Percentiles rank a stretch among this genome's conserved stretches.
phyloP scores from a whole-genome alignment of 2,329 filamentous ascomycete species.

The Botrytis pseudocinerea region DNA sequence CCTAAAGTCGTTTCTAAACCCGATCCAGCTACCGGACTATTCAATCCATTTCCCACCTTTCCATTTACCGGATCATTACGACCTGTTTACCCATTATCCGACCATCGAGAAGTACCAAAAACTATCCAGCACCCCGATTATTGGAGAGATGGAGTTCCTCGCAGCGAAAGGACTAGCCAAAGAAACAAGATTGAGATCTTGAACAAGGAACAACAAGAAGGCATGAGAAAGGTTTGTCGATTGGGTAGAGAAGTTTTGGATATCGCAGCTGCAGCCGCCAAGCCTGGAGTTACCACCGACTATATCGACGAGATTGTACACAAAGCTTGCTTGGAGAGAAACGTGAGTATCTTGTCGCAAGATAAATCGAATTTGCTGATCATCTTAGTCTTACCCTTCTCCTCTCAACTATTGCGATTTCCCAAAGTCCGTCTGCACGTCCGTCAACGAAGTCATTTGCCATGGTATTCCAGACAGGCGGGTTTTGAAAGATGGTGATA shows the following conservation, averaged over 20 bases:
- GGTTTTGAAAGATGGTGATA: constrained; percentile 85
- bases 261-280: constrained; percentile 78
- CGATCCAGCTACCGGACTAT: constrained; percentile 84
- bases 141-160: constrained; percentile 76
- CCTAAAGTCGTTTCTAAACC: constrained; percentile 87
- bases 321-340: constrained; percentile 87
- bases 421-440: constrained; percentile 97
- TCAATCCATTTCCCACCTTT: constrained; percentile 90
- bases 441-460: constrained; percentile 95
- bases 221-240: constrained; percentile 89
- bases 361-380: constrained; percentile 29
- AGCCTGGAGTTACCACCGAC: constrained; percentile 94
- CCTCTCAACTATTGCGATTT: constrained; percentile 95
- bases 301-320: constrained; percentile 94
- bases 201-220: constrained; percentile 74
- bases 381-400: constrained; percentile 79
- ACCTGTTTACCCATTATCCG: constrained; percentile 83
- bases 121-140: constrained; percentile 86
- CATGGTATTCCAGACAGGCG: constrained; percentile 96
- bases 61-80: constrained; percentile 77
- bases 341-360: constrained; percentile 59
- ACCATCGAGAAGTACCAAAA: constrained; percentile 70
- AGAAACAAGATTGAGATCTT: constrained; percentile 82
- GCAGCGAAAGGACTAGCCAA: constrained; percentile 57
- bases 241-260: constrained; percentile 90